Evolutionary conservation across 768 basidiomycete genomes (phyloP).

Genomic region (Russula sp.): DNA sequence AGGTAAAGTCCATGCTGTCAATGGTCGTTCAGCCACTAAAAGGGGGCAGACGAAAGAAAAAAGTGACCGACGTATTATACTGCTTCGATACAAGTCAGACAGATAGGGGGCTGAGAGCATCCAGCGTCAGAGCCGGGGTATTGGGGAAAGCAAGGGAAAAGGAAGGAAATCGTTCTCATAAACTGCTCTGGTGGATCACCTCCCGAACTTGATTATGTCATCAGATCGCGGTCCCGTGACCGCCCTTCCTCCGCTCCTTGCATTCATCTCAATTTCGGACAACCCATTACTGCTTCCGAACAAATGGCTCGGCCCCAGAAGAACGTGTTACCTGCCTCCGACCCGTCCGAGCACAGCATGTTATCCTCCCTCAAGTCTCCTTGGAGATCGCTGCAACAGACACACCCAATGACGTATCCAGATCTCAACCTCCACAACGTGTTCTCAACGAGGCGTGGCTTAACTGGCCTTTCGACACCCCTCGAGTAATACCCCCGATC

Average conservation of each 20-base stretch:
- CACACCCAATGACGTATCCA: conserved; percentile 12
- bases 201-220: conserved; percentile 13
- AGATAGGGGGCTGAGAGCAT: conserved; percentile 6
- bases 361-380: conserved; percentile 12
- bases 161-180: neutral
- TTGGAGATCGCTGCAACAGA: neutral
- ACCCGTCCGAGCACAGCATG: conserved; percentile 16
- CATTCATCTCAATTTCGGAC: neutral
- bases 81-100: neutral
- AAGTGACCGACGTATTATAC: conserved; percentile 5
- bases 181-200: neutral
- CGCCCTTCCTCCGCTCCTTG: neutral
- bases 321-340: conserved; percentile 7
- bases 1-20: conserved; percentile 34
- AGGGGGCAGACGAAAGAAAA: neutral
- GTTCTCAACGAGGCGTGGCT: conserved; percentile 3
- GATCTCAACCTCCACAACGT: neutral
- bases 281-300: neutral
- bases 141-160: neutral
- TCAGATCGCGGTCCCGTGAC: conserved; percentile 19
- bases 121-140: neutral
- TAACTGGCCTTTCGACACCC: neutral
- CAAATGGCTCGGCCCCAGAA: neutral
- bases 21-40: neutral
- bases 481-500: neutral